Conservation (phyloP, 2,329 filamentous ascomycete species). For the Leptographium flavum region DNA sequence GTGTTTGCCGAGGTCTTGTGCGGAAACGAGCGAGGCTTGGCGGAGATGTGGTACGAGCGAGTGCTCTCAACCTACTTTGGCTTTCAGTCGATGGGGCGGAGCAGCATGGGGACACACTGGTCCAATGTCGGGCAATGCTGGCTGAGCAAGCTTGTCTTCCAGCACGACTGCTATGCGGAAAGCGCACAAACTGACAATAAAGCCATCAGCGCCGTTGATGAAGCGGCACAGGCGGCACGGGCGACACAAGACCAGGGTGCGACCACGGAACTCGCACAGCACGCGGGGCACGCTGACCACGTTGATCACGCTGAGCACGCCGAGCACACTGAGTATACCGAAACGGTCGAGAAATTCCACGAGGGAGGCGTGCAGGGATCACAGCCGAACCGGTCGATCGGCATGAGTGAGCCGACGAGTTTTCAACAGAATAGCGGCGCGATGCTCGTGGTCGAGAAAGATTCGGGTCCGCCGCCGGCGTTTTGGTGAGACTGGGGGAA, state of each 20-base stretch:
- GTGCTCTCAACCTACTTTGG: constrained; percentile 9
- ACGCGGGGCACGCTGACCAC: too few relatives aligned
- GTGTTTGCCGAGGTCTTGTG: constrained; percentile 6
- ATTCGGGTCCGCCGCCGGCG: too few relatives aligned
- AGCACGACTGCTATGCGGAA: constrained; percentile 1
- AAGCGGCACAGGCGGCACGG: too few relatives aligned
- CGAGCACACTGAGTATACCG: background rate
- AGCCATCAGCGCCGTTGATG: background rate
- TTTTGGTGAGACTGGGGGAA: background rate
- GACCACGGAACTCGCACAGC: too few relatives aligned
- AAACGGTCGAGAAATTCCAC: background rate
- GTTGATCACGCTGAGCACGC: too few relatives aligned
- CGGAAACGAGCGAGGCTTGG: constrained; percentile 5
- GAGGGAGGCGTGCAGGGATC: background rate
- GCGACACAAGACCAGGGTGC: too few relatives aligned
- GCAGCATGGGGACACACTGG: background rate
- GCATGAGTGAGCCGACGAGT: background rate
- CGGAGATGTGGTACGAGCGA: constrained; percentile 6
- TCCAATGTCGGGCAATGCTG: constrained; percentile 3
- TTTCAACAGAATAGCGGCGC: background rate
- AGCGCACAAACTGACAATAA: background rate
- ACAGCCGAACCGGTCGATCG: background rate
- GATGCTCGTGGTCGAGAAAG: background rate
- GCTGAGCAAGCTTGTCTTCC: constrained; percentile 4
- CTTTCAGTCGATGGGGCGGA: constrained; percentile 4